A percentile compares a stretch with the other conserved stretches of the same genome.
These are phyloP conservation scores for Oryza officinalis DNA, from an alignment of 176 grass and related monocot genomes.

Conservation along the genomic window DNA sequence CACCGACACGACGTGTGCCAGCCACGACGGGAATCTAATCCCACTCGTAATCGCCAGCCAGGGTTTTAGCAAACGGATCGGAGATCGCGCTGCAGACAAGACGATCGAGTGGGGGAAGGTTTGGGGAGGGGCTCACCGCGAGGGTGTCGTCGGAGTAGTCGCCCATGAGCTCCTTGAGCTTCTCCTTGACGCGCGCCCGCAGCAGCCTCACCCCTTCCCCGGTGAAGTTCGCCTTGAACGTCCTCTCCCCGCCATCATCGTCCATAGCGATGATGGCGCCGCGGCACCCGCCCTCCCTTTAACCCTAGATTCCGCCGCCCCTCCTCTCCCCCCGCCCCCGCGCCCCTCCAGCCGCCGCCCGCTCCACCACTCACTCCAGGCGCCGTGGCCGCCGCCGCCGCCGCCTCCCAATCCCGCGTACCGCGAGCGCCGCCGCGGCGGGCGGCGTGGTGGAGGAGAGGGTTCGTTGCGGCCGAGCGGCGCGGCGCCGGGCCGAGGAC, in stretches of 20 bases:
- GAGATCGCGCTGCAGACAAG: background rate
- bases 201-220: slow-evolving; percentile 60
- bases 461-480: background rate
- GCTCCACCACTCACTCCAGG: too few species aligned
- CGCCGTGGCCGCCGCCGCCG: too few species aligned
- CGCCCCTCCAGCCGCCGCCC: too few species aligned
- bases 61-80: slow-evolving; percentile 52
- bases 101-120: background rate
- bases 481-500: too few species aligned
- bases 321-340: background rate
- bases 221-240: slow-evolving; percentile 72
- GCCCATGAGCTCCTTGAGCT: slow-evolving; percentile 86
- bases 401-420: too few species aligned
- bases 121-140: slow-evolving; percentile 42
- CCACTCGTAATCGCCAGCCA: background rate
- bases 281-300: background rate
- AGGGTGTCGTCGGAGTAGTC: slow-evolving; percentile 89
- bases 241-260: slow-evolving; percentile 39
- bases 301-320: slow-evolving; percentile 56
- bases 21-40: background rate
- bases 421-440: too few species aligned
- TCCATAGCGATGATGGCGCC: slow-evolving; percentile 18
- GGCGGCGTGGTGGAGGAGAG: too few species aligned
- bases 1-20: background rate
- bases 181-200: slow-evolving; percentile 60